A percentile compares a stretch with the other conserved stretches of the same genome.
phyloP scores from a whole-genome alignment of 441 rosid species.

The Gossypium laxum region DNA sequence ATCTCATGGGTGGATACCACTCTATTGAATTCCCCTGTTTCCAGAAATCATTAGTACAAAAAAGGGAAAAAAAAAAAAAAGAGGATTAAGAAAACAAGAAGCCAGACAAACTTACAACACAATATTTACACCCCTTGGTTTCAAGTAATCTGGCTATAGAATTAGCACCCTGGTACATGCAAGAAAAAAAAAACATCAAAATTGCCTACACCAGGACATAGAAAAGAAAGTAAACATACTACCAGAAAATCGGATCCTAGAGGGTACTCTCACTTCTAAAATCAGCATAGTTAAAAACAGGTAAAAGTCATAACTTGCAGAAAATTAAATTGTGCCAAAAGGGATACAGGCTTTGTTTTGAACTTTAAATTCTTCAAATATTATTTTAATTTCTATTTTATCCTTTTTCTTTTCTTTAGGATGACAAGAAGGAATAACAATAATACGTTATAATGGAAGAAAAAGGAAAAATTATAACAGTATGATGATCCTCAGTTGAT shows the following conservation, averaged over 20 bases:
- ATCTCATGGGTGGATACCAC: constrained; percentile 75
- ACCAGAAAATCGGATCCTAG: not conserved
- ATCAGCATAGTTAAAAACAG: not conserved
- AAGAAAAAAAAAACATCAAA: constrained; percentile 16
- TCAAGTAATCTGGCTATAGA: constrained; percentile 24
- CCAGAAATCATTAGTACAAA: constrained; percentile 17
- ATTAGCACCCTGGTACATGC: constrained; percentile 31
- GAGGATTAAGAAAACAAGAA: constrained; percentile 15
- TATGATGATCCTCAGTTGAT: not conserved
- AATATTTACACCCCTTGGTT: constrained; percentile 62
- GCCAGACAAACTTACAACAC: constrained; percentile 46
- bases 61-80: not conserved
- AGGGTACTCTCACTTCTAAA: constrained; percentile 8
- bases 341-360: not conserved
- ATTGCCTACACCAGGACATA: not conserved
- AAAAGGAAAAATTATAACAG: not conserved
- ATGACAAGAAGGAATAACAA: not conserved
- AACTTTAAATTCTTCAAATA: not conserved
- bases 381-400: not conserved
- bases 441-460: not conserved
- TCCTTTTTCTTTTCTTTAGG: not conserved
- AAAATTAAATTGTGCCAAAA: not conserved
- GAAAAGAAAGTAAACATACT: not conserved
- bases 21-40: constrained; percentile 38
- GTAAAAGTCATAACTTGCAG: not conserved